Percentiles rank a stretch among this genome's conserved stretches.
Evolutionary conservation across 768 basidiomycete genomes (phyloP).

Genomic region (Lactarius trivialis): DNA sequence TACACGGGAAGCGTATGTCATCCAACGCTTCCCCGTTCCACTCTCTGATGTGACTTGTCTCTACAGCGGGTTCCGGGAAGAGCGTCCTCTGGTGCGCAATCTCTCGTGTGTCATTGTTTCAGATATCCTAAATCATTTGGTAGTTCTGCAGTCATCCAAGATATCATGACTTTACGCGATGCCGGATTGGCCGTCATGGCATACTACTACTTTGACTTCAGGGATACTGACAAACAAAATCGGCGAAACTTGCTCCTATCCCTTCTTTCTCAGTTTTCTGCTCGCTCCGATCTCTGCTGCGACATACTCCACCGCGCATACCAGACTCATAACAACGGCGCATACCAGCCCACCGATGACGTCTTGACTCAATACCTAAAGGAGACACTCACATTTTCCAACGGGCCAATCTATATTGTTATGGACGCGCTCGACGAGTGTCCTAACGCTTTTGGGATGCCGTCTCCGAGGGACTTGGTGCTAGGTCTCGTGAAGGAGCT

Average conservation of each 20-base stretch:
- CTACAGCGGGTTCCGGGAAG: not conserved
- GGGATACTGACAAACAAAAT: not conserved
- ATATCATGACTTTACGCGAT: not conserved
- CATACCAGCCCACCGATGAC: not conserved
- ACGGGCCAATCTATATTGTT: not conserved
- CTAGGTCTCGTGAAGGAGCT: not conserved
- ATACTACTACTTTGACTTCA: not conserved
- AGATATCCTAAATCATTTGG: not conserved
- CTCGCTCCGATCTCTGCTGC: not conserved
- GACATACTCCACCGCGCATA: not conserved
- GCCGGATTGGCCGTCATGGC: not conserved
- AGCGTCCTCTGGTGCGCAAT: not conserved
- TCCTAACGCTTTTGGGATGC: not conserved
- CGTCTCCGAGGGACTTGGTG: not conserved
- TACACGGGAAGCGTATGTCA: not conserved
- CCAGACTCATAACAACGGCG: not conserved
- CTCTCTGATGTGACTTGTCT: not conserved
- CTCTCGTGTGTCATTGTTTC: not conserved
- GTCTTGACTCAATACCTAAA: not conserved
- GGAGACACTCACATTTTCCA: not conserved
- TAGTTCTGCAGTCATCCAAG: not conserved
- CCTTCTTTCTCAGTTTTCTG: not conserved
- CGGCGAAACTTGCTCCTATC: not conserved
- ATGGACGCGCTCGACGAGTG: not conserved
- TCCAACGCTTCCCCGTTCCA: not conserved